Evolutionary conservation across 345 rosid species (phyloP).

Genomic region (Gossypium herbaceum): DNA sequence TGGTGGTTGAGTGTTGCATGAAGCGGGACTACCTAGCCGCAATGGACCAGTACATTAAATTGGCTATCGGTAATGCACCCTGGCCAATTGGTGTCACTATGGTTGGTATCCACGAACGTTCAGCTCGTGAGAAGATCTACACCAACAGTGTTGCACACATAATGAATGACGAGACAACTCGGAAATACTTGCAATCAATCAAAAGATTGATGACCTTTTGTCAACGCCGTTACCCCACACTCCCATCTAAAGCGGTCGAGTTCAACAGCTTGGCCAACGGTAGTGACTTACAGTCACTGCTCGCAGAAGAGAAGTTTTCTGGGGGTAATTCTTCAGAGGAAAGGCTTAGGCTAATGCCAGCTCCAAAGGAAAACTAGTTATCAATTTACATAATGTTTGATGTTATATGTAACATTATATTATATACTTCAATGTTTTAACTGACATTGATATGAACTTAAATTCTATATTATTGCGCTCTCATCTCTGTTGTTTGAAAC

Average conservation of each 20-base stretch:
- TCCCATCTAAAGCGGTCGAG: constrained; percentile 95
- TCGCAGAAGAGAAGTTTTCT: constrained; percentile 61
- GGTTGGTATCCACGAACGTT: constrained; percentile 99
- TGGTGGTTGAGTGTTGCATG: constrained; percentile 81
- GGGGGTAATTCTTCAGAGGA: constrained; percentile 50
- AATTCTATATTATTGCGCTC: neutral
- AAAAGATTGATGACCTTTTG: constrained; percentile 96
- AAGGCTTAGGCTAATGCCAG: constrained; percentile 67
- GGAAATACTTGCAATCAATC: constrained; percentile 86
- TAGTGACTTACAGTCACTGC: constrained; percentile 80
- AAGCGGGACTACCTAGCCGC: constrained; percentile 94
- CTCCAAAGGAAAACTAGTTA: constrained; percentile 49
- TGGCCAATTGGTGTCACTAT: constrained; percentile 99
- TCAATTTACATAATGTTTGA: neutral
- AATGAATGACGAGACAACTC: constrained; percentile 98
- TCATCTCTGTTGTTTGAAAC: neutral
- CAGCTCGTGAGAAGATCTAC: constrained; percentile 94
- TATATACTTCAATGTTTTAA: neutral
- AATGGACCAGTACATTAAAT: constrained; percentile 90
- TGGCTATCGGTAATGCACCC: constrained; percentile 96
- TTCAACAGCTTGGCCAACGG: constrained; percentile 98
- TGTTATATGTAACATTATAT: neutral
- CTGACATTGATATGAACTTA: neutral
- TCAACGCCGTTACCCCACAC: constrained; percentile 83
- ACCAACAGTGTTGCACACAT: constrained; percentile 98